Percentiles rank a stretch among this genome's conserved stretches.
Conservation (phyloP, 169 alveolate species). For the Cryptosporidium muris region DNA sequence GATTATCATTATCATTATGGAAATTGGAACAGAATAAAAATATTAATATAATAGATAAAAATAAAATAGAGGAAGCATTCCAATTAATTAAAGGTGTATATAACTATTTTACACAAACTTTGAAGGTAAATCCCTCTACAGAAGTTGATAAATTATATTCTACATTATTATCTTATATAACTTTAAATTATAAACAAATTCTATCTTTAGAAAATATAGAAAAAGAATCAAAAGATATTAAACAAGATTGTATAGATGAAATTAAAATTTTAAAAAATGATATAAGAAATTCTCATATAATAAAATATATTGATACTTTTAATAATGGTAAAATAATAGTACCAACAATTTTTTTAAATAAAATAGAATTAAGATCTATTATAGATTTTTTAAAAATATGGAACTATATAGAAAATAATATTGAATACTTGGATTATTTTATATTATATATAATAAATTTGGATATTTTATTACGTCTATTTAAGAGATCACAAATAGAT, state of each 20-base stretch:
- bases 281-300: not conserved
- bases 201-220: not conserved
- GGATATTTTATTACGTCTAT: not conserved
- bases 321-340: not conserved
- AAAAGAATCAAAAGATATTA: not conserved
- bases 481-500: slow-evolving; percentile 20
- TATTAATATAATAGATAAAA: not conserved
- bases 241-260: not conserved
- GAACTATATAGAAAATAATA: slow-evolving; percentile 19
- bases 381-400: slow-evolving; percentile 44
- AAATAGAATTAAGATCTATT: not conserved
- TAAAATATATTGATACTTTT: not conserved
- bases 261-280: not conserved
- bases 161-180: not conserved
- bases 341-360: slow-evolving; percentile 10
- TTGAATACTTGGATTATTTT: slow-evolving; percentile 28
- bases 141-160: slow-evolving; percentile 1
- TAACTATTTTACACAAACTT: slow-evolving; percentile 3
- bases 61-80: slow-evolving; percentile 21
- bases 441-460: slow-evolving; percentile 13
- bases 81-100: slow-evolving; percentile 1
- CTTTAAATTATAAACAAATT: not conserved
- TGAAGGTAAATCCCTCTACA: slow-evolving; percentile 23
- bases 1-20: slow-evolving; percentile 19
- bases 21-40: not conserved